These are phyloP conservation scores for Candida sojae DNA, from an alignment of 1,139 yeast genomes.

Conservation along the genomic window DNA sequence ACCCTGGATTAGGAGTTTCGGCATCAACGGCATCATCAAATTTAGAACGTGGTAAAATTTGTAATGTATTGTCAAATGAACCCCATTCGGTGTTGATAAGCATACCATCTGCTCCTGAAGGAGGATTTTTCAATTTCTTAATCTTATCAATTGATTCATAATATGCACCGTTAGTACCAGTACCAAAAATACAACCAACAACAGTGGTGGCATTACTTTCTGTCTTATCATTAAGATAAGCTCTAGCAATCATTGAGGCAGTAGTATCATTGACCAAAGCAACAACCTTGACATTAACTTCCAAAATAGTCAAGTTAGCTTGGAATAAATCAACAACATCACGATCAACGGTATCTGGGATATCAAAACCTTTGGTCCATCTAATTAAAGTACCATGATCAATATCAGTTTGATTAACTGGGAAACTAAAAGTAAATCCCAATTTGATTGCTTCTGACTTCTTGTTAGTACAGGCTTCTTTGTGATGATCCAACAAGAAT, in stretches of 20 bases:
- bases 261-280: slow-evolving; percentile 95
- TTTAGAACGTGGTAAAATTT: slow-evolving; percentile 70
- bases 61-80: slow-evolving; percentile 80
- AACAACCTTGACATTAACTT: slow-evolving; percentile 70
- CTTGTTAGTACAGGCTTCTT: slow-evolving; percentile 26
- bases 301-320: slow-evolving; percentile 56
- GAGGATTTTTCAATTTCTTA: slow-evolving; percentile 57
- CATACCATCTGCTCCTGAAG: slow-evolving; percentile 66
- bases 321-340: slow-evolving; percentile 80
- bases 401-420: slow-evolving; percentile 81
- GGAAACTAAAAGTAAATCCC: slow-evolving; percentile 93
- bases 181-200: slow-evolving; percentile 89
- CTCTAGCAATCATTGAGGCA: slow-evolving; percentile 85
- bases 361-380: slow-evolving; percentile 94
- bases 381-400: slow-evolving; percentile 78
- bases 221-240: slow-evolving; percentile 64
- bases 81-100: slow-evolving; percentile 98
- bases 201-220: slow-evolving; percentile 69
- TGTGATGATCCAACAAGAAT: slow-evolving; percentile 67
- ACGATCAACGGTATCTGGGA: slow-evolving; percentile 78
- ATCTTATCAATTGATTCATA: slow-evolving; percentile 72
- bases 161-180: slow-evolving; percentile 96
- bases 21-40: slow-evolving; percentile 72
- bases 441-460: slow-evolving; percentile 47
- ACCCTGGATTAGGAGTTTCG: slow-evolving; percentile 79